Conservation (phyloP, 1,139 yeast genomes). For the Entelexis paramagnoliae region DNA sequence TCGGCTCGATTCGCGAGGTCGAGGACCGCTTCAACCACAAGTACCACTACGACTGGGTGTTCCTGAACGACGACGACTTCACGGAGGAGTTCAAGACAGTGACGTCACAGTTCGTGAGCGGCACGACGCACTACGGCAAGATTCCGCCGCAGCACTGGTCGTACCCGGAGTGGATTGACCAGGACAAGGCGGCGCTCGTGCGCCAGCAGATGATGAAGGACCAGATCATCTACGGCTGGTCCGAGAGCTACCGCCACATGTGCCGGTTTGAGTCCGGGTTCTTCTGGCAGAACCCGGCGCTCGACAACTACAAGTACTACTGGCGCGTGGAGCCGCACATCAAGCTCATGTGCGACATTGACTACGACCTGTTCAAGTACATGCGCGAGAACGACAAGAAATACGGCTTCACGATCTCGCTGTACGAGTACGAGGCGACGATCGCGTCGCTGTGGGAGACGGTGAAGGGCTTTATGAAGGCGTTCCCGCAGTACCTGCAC, state of each 20-base stretch:
- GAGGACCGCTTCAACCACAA: constrained; percentile 62
- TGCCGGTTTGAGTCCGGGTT: constrained; percentile 88
- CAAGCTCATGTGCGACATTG: constrained; percentile 63
- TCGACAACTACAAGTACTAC: constrained; percentile 70
- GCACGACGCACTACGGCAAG: constrained; percentile 51
- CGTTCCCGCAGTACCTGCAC: constrained; percentile 51
- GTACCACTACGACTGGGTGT: constrained; percentile 66
- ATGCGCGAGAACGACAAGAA: constrained; percentile 65
- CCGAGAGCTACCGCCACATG: constrained; percentile 70
- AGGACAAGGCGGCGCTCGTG: constrained; percentile 43
- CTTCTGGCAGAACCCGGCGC: constrained; percentile 66
- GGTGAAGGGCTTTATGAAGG: constrained; percentile 49
- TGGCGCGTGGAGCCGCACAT: constrained; percentile 95
- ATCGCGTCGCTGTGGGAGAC: constrained; percentile 66
- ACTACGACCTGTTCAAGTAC: constrained; percentile 70
- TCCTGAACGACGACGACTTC: constrained; percentile 56
- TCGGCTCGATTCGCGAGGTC: constrained; percentile 51
- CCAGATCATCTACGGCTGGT: constrained; percentile 52
- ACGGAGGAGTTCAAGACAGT: constrained; percentile 39
- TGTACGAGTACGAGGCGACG: constrained; percentile 64
- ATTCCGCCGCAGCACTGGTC: constrained; percentile 66
- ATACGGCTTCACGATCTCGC: constrained; percentile 70
- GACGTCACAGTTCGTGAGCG: constrained; percentile 44
- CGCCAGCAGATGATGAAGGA: constrained; percentile 40
- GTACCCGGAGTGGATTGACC: constrained; percentile 59